Evolutionary conservation across 495 filamentous ascomycete species (phyloP).

Genomic region (Lichina pygmaea): DNA sequence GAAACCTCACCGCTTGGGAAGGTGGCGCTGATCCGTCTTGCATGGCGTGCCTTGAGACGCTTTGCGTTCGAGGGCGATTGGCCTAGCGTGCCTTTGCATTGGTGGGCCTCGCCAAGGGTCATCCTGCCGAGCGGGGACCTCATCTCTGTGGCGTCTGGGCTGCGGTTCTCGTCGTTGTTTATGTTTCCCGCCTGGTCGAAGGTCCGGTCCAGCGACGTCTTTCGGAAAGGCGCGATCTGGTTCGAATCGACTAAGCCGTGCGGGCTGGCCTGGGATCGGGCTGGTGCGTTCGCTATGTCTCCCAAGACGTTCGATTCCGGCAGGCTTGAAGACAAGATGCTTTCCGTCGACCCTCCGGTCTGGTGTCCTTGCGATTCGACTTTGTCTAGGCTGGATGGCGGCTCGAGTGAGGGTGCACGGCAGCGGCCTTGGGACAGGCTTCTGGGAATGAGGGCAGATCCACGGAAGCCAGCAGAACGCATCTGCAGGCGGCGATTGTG

Average conservation of each 20-base stretch:
- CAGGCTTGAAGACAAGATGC: not conserved
- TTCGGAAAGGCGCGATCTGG: too few species aligned
- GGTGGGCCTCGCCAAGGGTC: not conserved
- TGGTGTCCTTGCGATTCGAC: not conserved
- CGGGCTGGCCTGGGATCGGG: too few species aligned
- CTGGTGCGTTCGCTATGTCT: not conserved
- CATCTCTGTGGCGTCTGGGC: not conserved
- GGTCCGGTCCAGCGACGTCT: too few species aligned
- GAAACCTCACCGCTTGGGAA: slow-evolving; percentile 3
- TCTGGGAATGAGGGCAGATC: not conserved
- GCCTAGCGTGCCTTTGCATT: not conserved
- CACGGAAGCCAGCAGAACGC: not conserved
- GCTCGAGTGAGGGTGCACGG: not conserved
- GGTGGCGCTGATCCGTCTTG: not conserved
- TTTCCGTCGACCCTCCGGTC: not conserved
- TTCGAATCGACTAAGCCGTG: too few species aligned
- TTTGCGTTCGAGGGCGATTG: not conserved
- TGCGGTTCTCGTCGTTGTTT: not conserved
- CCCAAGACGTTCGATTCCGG: not conserved
- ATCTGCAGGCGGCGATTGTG: slow-evolving; percentile 7
- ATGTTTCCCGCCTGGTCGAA: not conserved
- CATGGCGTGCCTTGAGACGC: not conserved
- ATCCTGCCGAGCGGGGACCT: not conserved
- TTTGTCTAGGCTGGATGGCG: not conserved
- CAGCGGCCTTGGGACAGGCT: not conserved